These are phyloP conservation scores for Gremmenia infestans DNA, from an alignment of 2,329 filamentous ascomycete species.

Conservation along the genomic window DNA sequence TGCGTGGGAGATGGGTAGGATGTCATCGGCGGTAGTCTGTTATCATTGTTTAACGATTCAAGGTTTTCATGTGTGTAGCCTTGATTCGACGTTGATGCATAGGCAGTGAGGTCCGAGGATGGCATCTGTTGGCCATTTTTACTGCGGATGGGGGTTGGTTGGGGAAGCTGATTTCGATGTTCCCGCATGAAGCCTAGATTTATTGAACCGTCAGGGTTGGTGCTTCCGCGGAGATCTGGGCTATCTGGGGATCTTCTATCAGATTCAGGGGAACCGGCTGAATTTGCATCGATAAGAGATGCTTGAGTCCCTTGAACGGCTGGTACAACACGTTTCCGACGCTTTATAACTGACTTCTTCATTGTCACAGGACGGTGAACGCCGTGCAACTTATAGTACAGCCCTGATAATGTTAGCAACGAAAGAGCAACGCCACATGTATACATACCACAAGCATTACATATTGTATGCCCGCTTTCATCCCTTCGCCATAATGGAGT, in stretches of 20 bases:
- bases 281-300: conserved; percentile 42
- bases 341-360: conserved; percentile 97
- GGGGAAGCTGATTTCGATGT: conserved; percentile 24
- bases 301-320: conserved; percentile 47
- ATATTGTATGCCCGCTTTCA: conserved; percentile 92
- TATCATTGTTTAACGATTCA: conserved; percentile 49
- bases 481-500: conserved; percentile 94
- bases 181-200: conserved; percentile 51
- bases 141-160: conserved; percentile 20
- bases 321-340: conserved; percentile 89
- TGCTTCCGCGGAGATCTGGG: conserved; percentile 40
- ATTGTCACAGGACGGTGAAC: conserved; percentile 92
- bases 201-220: conserved; percentile 60
- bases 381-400: conserved; percentile 93
- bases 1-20: conserved; percentile 36
- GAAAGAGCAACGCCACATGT: neutral
- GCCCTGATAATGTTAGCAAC: conserved; percentile 47
- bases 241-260: conserved; percentile 28
- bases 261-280: conserved; percentile 30
- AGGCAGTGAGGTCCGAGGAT: conserved; percentile 41
- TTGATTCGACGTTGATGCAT: conserved; percentile 34
- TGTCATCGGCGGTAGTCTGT: conserved; percentile 49
- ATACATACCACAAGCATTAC: conserved; percentile 89
- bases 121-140: conserved; percentile 28
- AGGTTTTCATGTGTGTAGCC: conserved; percentile 18